These are phyloP conservation scores for Favolaschia claudopus DNA, from an alignment of 768 basidiomycete genomes.

Conservation along the genomic window DNA sequence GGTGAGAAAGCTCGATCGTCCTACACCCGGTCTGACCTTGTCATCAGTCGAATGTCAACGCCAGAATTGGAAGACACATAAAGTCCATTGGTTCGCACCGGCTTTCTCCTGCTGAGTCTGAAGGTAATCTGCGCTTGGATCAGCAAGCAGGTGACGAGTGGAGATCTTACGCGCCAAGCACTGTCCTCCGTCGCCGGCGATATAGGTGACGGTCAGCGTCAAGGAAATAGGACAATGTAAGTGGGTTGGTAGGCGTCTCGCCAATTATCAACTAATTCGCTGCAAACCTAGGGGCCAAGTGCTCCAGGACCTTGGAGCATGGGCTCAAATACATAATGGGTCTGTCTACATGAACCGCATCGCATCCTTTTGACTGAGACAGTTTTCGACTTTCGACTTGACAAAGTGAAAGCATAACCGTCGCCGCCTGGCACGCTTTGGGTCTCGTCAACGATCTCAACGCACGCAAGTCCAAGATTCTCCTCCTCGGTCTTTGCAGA, in stretches of 20 bases:
- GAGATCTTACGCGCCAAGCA: background rate
- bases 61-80: slow-evolving; percentile 11
- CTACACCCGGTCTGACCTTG: background rate
- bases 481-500: slow-evolving; percentile 2
- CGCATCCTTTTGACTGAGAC: background rate
- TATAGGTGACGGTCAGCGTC: background rate
- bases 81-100: slow-evolving; percentile 3
- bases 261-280: no score
- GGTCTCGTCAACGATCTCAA: slow-evolving; percentile 9
- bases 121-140: no score
- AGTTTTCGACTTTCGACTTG: background rate
- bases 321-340: slow-evolving; percentile 11
- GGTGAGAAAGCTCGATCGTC: background rate
- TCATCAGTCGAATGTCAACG: slow-evolving; percentile 14
- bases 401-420: background rate
- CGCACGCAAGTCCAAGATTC: slow-evolving; percentile 13
- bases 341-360: background rate
- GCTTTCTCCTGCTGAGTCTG: no score
- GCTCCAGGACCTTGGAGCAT: background rate
- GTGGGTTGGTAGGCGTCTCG: no score
- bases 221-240: slow-evolving; percentile 3
- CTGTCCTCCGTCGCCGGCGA: background rate
- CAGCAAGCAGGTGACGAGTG: slow-evolving; percentile 10
- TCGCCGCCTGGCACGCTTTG: slow-evolving; percentile 13
- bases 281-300: background rate